Evolutionary conservation across 2,329 filamentous ascomycete species (phyloP), one percentile per base, ranked within the genome.

Genomic region (Westerdykella ornata): DNA sequence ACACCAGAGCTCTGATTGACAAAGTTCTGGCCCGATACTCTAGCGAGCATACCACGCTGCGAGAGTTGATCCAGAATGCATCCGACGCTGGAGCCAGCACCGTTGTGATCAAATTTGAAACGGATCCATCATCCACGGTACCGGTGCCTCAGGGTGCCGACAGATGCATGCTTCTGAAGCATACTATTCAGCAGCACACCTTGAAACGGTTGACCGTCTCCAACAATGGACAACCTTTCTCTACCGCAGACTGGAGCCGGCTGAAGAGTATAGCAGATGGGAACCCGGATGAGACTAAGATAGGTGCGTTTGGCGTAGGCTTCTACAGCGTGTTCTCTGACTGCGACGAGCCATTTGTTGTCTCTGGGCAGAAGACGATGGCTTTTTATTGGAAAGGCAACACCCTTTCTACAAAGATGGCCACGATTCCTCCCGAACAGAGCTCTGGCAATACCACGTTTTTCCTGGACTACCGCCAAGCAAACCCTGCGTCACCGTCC

Each of bases 321-420:
- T 98, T 98, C 70, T 98, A 98, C 74, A 94, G 87, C 63, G 90
- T 97, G 30, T 98, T 98, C 64, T 87, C 92, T 47, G 92, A 98
- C 63, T 98, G 90, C 63, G 94, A 98, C 67, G 88, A 96, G 54
- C 92, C 92, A 0, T 97, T 98, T 60, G 85, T 98, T 50, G 92
- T 88, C 52, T 97, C 90, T 1, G 92, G 92, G 1, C 79, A 77
- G 47, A 83, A 94, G 67, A 89, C 88, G 29, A 96, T 98, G 87
- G 90, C 90, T 0, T 98, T 98, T 61, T 98, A 96, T 71, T 98
- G 92, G 94, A 97, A 96, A 66, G 89, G 85, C n/a, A 97, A 97
- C 64, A 87, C 88, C 4, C 76, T 98, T 1, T 97, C 95, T 63
- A 98, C 94, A 17, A 84, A 89, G 55, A 86, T 88, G 53, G 75